phyloP scores from a whole-genome alignment of 208 protist genomes.

The Wallacemonas collosoma region DNA sequence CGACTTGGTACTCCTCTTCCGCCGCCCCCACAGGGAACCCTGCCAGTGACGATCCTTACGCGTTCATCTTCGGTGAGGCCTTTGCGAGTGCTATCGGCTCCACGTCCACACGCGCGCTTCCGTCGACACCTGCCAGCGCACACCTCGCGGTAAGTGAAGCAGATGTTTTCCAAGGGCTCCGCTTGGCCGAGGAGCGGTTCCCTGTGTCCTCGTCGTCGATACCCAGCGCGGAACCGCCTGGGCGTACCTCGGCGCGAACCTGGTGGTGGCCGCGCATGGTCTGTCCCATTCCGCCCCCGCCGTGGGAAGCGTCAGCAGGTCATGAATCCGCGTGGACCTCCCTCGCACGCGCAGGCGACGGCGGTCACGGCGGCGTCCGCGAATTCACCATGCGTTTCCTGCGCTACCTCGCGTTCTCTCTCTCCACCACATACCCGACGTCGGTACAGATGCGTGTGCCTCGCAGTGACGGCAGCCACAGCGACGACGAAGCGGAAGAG shows the following conservation, averaged over 20 bases:
- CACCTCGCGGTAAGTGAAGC: not conserved
- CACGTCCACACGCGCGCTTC: too few relatives aligned
- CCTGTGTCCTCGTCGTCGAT: not conserved
- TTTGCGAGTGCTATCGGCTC: not conserved
- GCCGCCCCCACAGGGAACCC: not conserved
- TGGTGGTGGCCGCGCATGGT: conserved; percentile 15
- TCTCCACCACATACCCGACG: conserved; percentile 13
- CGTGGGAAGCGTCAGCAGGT: conserved; percentile 10
- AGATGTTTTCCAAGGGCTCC: conserved; percentile 3
- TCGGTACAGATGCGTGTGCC: not conserved
- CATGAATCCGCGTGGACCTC: conserved; percentile 24
- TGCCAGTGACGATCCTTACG: not conserved
- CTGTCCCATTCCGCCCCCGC: conserved; percentile 25
- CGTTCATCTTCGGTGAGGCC: conserved; percentile 14
- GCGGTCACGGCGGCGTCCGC: conserved; percentile 21
- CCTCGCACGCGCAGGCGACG: conserved; percentile 15
- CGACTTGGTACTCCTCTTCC: conserved; percentile 1
- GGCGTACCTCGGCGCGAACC: not conserved
- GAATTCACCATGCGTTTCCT: conserved; percentile 30
- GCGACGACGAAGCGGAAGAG: not conserved
- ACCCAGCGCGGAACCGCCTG: not conserved
- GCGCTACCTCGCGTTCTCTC: conserved; percentile 19
- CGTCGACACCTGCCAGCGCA: too few relatives aligned
- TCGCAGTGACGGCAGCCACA: not conserved
- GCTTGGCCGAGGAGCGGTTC: not conserved